Base-by-base conservation (phyloP, 805 yeast species). In the Wickerhamomyces queroliae region DNA sequence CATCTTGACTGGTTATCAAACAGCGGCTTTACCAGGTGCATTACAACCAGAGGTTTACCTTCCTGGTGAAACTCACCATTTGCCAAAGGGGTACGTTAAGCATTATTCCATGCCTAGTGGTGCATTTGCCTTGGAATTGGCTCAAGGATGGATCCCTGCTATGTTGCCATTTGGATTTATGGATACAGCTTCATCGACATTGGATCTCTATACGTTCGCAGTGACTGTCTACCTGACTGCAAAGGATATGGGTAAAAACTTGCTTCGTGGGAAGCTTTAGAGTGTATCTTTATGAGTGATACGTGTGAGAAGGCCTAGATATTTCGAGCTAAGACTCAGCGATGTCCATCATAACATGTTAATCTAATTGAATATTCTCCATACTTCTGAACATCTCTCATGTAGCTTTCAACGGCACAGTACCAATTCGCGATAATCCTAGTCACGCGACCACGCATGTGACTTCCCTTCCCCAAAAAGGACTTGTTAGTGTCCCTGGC, bases 121-220 rank as follows among this genome's bases (percentile, higher is more conserved):
- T 27, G 71, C 85, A 0, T 93, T 80, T 63, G 96, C 99, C 10
- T 67, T 93, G 48, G 99, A 93, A 61, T 72, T 91, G 55, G 99
- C 99, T 7, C 98, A 91, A 67, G 99, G 99, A 43, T 93, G 96
- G 95, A 87, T 93, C 49, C 98, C 99, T 25, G 82, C 91, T 30
- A 93, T 93, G 99, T 72, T 93, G 45, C 98, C 98, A 16, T 93
- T 93, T 61, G 99, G 99, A 0, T 79, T 91, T 64, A 66, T 86
- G 36, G 95, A 88, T 58, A 76, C 83, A 5, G 54, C 83, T 42
- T 73, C 82, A 39, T 82, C 95, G 32, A 93, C 98, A 12, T 62
- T 90, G 51, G 99, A 93, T 60, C 59, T 80, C 43, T 61, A 67
- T 50, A 78, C 95, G 20, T 70, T 91, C 45, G 63, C 59, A 44